Conservation (phyloP, 2,329 filamentous ascomycete species). For the Aphanoascus verrucosus region DNA sequence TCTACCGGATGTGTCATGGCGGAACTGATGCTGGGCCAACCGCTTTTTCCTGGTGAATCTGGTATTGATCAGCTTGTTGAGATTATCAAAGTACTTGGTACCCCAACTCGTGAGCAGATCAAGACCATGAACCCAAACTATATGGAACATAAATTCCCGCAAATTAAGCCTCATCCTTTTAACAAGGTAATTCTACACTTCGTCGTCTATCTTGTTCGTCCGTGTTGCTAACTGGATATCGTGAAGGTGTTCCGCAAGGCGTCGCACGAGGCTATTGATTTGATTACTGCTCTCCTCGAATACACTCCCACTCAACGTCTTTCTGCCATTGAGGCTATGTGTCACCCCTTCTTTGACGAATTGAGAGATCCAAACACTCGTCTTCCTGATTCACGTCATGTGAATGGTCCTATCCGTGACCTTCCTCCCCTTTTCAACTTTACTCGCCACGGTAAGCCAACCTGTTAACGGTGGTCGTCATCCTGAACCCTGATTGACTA, state of each 20-base stretch:
- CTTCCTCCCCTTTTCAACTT: conserved; percentile 88
- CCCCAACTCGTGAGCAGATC: conserved; percentile 93
- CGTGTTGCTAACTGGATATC: neutral
- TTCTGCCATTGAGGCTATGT: conserved; percentile 90
- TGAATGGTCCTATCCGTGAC: conserved; percentile 67
- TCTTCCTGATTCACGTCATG: conserved; percentile 87
- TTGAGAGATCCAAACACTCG: conserved; percentile 82
- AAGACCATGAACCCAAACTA: conserved; percentile 99
- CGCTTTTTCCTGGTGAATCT: conserved; percentile 93
- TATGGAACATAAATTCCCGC: conserved; percentile 99
- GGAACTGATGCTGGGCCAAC: conserved; percentile 96
- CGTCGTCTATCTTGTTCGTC: neutral
- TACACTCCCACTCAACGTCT: conserved; percentile 95
- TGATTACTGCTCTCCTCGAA: conserved; percentile 87
- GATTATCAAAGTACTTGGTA: conserved; percentile 98
- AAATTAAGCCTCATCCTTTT: conserved; percentile 99
- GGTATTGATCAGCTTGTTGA: conserved; percentile 97
- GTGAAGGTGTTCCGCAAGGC: conserved; percentile 85
- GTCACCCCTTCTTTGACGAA: conserved; percentile 97
- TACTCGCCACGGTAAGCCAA: conserved; percentile 68
- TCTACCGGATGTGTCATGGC: conserved; percentile 99
- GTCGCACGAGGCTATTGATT: conserved; percentile 79
- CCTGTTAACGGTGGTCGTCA: neutral
- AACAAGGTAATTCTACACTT: conserved; percentile 55
- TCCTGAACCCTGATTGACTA: neutral